phyloP scores from a whole-genome alignment of 106 monocot species.

The Dendrobium huoshanense region DNA sequence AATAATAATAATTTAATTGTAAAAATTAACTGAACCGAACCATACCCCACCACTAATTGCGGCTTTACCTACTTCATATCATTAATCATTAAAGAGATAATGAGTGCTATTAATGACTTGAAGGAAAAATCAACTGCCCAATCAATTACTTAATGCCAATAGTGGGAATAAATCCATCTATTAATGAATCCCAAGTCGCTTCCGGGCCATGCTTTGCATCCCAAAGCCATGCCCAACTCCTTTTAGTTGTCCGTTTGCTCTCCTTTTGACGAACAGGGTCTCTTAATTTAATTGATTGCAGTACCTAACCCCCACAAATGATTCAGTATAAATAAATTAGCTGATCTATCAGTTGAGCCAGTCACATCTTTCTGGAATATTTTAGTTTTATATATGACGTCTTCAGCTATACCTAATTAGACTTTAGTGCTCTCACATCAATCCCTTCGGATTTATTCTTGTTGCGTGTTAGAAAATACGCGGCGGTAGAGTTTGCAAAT shows the following conservation, averaged over 20 bases:
- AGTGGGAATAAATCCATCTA: too few species aligned
- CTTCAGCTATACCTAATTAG: not conserved
- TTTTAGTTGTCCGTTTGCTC: not conserved
- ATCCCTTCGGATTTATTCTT: not conserved
- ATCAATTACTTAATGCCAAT: not conserved
- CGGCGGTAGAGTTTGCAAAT: too few species aligned
- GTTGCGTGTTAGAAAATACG: too few species aligned
- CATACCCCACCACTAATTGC: too few species aligned
- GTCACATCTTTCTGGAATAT: not conserved
- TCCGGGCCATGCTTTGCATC: not conserved
- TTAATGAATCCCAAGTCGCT: too few species aligned
- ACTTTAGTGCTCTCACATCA: not conserved
- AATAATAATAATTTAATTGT: too few species aligned
- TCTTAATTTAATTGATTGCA: not conserved
- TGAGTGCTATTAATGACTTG: not conserved
- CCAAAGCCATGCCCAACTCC: not conserved
- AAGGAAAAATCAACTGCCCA: not conserved
- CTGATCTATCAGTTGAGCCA: not conserved
- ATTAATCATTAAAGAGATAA: too few species aligned
- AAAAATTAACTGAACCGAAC: too few species aligned
- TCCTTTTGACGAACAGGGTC: not conserved
- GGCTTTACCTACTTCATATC: too few species aligned
- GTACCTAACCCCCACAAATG: too few species aligned
- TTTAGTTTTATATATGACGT: not conserved
- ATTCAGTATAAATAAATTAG: too few species aligned